Conservation (phyloP, 1,284 basidiomycete species). For the Agroathelia rolfsii region DNA sequence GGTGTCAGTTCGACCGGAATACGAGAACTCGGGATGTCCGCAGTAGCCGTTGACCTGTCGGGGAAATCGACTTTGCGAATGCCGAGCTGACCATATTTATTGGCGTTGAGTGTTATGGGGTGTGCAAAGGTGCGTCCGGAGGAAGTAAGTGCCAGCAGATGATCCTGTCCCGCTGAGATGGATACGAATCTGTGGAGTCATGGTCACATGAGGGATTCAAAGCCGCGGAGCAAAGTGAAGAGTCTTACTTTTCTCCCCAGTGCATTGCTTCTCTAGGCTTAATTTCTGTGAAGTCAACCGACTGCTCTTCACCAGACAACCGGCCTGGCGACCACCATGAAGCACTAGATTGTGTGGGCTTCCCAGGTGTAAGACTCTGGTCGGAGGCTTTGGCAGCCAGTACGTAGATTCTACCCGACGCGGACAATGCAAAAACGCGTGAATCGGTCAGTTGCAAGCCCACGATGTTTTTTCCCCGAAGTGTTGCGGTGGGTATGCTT, state of each 20-base stretch:
- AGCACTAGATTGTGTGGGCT: conserved; percentile 29
- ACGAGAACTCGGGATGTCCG: conserved; percentile 17
- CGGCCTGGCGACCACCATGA: conserved; percentile 48
- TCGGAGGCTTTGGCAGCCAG: conserved; percentile 43
- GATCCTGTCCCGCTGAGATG: conserved; percentile 69
- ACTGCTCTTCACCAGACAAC: conserved; percentile 42
- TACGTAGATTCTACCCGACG: conserved; percentile 66
- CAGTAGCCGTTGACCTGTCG: conserved; percentile 23
- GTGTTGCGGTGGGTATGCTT: conserved; percentile 35
- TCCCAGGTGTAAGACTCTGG: conserved; percentile 30
- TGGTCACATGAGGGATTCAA: no score
- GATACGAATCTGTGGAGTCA: conserved; percentile 47
- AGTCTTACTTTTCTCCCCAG: conserved; percentile 45
- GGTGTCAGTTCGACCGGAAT: conserved; percentile 52
- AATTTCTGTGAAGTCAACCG: conserved; percentile 40
- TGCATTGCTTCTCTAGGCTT: conserved; percentile 33
- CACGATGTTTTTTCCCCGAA: conserved; percentile 72
- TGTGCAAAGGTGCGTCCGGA: conserved; percentile 75
- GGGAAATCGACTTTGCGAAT: conserved; percentile 52
- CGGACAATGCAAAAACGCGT: conserved; percentile 63
- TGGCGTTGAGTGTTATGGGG: conserved; percentile 71
- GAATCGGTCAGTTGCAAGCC: conserved; percentile 46
- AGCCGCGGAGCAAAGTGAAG: background rate
- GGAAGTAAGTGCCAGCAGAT: conserved; percentile 80
- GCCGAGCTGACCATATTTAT: conserved; percentile 81